phyloP scores from a whole-genome alignment of 1,139 yeast genomes.

The Lodderomyces oxycetoniae region DNA sequence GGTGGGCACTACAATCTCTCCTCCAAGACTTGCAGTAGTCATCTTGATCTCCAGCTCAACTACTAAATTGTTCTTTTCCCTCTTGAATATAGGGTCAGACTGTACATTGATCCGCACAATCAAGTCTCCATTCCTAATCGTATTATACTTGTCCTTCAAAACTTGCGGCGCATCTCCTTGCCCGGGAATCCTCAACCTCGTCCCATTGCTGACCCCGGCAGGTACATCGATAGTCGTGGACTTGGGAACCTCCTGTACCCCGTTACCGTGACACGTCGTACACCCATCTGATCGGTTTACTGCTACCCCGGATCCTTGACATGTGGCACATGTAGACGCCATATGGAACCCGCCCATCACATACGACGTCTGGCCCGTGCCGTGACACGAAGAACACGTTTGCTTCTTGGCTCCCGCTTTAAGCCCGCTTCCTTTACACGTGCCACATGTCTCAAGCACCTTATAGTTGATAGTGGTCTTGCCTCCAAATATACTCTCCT shows the following conservation, averaged over 20 bases:
- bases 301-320: slow-evolving; percentile 85
- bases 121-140: slow-evolving; percentile 77
- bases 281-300: slow-evolving; percentile 71
- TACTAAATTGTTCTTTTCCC: slow-evolving; percentile 62
- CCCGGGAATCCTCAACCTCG: slow-evolving; percentile 76
- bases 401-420: slow-evolving; percentile 70
- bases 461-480: slow-evolving; percentile 63
- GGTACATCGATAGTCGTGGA: slow-evolving; percentile 80
- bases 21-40: slow-evolving; percentile 97
- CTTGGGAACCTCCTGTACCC: slow-evolving; percentile 67
- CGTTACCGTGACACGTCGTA: slow-evolving; percentile 80
- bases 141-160: slow-evolving; percentile 60
- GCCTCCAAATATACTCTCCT: slow-evolving; percentile 84
- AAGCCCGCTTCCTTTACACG: slow-evolving; percentile 84
- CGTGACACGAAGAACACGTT: slow-evolving; percentile 86
- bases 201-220: slow-evolving; percentile 82
- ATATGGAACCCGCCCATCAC: slow-evolving; percentile 93
- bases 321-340: slow-evolving; percentile 86
- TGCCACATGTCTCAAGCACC: slow-evolving; percentile 69
- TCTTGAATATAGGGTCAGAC: slow-evolving; percentile 65
- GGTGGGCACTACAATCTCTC: slow-evolving; percentile 82
- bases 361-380: slow-evolving; percentile 88
- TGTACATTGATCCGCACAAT: slow-evolving; percentile 74
- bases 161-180: slow-evolving; percentile 87
- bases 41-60: slow-evolving; percentile 68